phyloP scores from a whole-genome alignment of 768 basidiomycete genomes.

The Leccinellum rugosiceps region DNA sequence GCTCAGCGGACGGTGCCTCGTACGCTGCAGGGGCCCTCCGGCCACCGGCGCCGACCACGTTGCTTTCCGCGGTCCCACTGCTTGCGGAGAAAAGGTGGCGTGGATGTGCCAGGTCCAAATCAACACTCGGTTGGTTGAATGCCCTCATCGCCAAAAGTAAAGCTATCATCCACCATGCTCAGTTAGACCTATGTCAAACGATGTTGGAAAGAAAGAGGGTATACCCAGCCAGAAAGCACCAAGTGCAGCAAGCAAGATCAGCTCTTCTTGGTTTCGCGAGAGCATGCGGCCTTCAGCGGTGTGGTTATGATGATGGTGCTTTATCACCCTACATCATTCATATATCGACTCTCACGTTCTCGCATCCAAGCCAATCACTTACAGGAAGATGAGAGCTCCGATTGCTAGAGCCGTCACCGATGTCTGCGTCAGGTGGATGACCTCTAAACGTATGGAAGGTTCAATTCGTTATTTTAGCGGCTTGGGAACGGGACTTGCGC shows the following conservation, averaged over 20 bases:
- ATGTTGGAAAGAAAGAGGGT: slow-evolving; percentile 17
- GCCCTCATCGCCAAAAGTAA: slow-evolving; percentile 43
- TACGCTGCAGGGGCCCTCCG: slow-evolving; percentile 23
- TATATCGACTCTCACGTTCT: neutral
- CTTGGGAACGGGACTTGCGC: slow-evolving; percentile 25
- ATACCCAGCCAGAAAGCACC: slow-evolving; percentile 77
- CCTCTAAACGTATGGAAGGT: slow-evolving; percentile 38
- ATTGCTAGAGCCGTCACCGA: slow-evolving; percentile 68
- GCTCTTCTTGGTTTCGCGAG: slow-evolving; percentile 71
- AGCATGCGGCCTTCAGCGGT: slow-evolving; percentile 47
- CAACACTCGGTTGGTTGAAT: slow-evolving; percentile 29
- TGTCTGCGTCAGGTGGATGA: slow-evolving; percentile 69
- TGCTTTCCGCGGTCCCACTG: slow-evolving; percentile 33
- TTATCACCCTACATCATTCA: slow-evolving; percentile 47
- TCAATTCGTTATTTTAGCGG: slow-evolving; percentile 10
- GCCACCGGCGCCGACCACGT: slow-evolving; percentile 32
- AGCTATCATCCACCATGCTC: slow-evolving; percentile 26
- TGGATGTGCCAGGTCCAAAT: slow-evolving; percentile 30
- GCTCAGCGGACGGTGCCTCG: slow-evolving; percentile 25
- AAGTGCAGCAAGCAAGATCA: slow-evolving; percentile 65
- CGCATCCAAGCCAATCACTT: slow-evolving; percentile 25
- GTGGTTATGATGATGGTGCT: slow-evolving; percentile 59
- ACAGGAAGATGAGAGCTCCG: slow-evolving; percentile 64
- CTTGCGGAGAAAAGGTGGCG: slow-evolving; percentile 32
- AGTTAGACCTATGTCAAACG: slow-evolving; percentile 2